These are phyloP conservation scores for Dimargaris xerosporica DNA, from an alignment of 192 early-diverging fungal species.

Conservation along the genomic window DNA sequence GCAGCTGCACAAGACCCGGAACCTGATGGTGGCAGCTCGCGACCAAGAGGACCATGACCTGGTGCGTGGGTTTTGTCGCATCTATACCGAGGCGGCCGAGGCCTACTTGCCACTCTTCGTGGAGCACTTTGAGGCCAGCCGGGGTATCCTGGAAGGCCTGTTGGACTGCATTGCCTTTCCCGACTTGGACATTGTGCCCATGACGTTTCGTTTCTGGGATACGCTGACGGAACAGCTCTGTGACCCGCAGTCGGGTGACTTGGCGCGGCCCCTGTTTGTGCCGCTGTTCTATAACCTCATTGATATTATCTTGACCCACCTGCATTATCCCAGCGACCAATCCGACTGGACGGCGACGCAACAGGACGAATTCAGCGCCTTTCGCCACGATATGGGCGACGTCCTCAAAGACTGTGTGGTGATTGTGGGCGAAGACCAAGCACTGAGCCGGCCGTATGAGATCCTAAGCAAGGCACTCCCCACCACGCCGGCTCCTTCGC, in stretches of 20 bases:
- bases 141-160: constrained; percentile 62
- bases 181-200: constrained; percentile 70
- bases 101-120: constrained; percentile 64
- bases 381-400: constrained; percentile 92
- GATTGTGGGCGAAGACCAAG: constrained; percentile 60
- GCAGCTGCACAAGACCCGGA: constrained; percentile 25
- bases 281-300: constrained; percentile 51
- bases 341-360: constrained; percentile 62
- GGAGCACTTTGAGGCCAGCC: constrained; percentile 46
- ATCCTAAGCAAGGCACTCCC: constrained; percentile 29
- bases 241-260: constrained; percentile 30
- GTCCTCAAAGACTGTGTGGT: constrained; percentile 88
- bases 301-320: constrained; percentile 69
- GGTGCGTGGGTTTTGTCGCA: constrained; percentile 65
- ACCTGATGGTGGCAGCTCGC: constrained; percentile 24
- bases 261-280: constrained; percentile 31
- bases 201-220: constrained; percentile 90
- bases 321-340: constrained; percentile 70
- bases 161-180: constrained; percentile 63
- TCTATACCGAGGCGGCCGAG: constrained; percentile 85
- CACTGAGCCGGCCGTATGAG: constrained; percentile 48
- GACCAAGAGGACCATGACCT: constrained; percentile 65
- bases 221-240: constrained; percentile 46
- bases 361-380: constrained; percentile 93
- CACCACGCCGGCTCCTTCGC: constrained; percentile 14